Conservation (phyloP, 1,284 basidiomycete species). For the Gastroboletus turbinatus region DNA sequence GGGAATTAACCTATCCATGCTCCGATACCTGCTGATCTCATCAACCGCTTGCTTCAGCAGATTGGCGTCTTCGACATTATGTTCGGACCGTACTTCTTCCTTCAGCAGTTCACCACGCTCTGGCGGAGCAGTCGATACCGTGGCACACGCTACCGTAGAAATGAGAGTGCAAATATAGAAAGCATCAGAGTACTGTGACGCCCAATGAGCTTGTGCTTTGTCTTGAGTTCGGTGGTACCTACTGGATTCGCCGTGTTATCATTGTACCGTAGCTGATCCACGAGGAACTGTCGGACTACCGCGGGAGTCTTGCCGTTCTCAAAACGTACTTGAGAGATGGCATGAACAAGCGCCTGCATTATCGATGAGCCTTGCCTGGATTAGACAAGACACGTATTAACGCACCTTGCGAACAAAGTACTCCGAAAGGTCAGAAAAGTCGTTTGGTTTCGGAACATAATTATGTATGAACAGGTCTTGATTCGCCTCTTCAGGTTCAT, state of each 20-base stretch:
- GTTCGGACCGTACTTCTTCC: slow-evolving; percentile 61
- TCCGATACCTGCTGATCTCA: slow-evolving; percentile 89
- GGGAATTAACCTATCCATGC: slow-evolving; percentile 93
- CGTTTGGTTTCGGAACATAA: slow-evolving; percentile 90
- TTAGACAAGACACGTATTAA: slow-evolving; percentile 3
- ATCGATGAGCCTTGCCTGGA: slow-evolving; percentile 5
- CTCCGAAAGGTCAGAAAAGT: slow-evolving; percentile 89
- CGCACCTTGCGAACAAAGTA: slow-evolving; percentile 92
- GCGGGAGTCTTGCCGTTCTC: slow-evolving; percentile 84
- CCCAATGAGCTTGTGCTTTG: slow-evolving; percentile 12
- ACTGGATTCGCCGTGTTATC: slow-evolving; percentile 93
- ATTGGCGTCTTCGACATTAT: slow-evolving; percentile 63
- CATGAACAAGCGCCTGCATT: slow-evolving; percentile 68
- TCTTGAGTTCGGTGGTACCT: slow-evolving; percentile 32
- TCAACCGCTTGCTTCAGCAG: slow-evolving; percentile 71
- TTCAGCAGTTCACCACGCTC: slow-evolving; percentile 76
- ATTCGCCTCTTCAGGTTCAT: slow-evolving; percentile 76
- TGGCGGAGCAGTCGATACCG: slow-evolving; percentile 70
- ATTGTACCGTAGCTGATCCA: slow-evolving; percentile 90
- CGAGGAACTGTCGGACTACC: slow-evolving; percentile 87
- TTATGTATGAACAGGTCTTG: slow-evolving; percentile 82
- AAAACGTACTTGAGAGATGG: slow-evolving; percentile 84
- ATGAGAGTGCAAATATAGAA: slow-evolving; percentile 90
- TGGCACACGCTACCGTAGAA: slow-evolving; percentile 76
- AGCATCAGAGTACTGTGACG: slow-evolving; percentile 80